Evolutionary conservation across 306 rosid species (phyloP).

Genomic region (Trifolium subterraneum): DNA sequence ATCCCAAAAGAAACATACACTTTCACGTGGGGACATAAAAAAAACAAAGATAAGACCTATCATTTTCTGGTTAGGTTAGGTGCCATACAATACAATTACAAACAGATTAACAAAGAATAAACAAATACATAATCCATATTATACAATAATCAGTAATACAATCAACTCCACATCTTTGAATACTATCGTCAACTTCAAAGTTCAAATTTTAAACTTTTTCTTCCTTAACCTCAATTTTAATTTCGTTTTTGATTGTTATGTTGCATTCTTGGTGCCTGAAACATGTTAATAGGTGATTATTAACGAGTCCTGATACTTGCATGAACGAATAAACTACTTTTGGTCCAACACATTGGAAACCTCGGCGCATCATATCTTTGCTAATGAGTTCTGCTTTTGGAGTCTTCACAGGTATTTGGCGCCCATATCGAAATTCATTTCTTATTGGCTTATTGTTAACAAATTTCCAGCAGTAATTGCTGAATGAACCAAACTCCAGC

Average conservation of each 20-base stretch:
- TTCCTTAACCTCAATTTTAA: conserved; percentile 47
- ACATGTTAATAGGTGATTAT: conserved; percentile 79
- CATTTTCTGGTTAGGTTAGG: conserved; percentile 51
- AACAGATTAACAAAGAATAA: conserved; percentile 30
- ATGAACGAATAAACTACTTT: conserved; percentile 85
- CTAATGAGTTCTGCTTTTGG: conserved; percentile 88
- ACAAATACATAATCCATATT: conserved; percentile 5
- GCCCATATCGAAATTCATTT: conserved; percentile 72
- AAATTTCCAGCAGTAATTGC: conserved; percentile 88
- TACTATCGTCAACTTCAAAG: neutral
- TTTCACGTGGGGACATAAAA: conserved; percentile 38
- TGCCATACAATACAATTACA: conserved; percentile 43
- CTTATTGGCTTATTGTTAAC: conserved; percentile 70
- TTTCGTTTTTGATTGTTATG: conserved; percentile 36
- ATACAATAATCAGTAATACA: conserved; percentile 16
- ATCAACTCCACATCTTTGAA: conserved; percentile 4
- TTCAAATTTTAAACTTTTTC: neutral
- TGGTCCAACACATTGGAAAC: conserved; percentile 96
- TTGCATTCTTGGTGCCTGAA: conserved; percentile 68
- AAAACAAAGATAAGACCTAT: conserved; percentile 29
- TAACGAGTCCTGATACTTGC: conserved; percentile 87
- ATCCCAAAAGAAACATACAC: conserved; percentile 44
- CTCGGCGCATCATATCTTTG: conserved; percentile 92
- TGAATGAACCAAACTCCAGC: conserved; percentile 83
- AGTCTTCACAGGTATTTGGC: conserved; percentile 85